Conservation (phyloP, 2,329 filamentous ascomycete genomes). For the Fusarium neocosmosporiellum region DNA sequence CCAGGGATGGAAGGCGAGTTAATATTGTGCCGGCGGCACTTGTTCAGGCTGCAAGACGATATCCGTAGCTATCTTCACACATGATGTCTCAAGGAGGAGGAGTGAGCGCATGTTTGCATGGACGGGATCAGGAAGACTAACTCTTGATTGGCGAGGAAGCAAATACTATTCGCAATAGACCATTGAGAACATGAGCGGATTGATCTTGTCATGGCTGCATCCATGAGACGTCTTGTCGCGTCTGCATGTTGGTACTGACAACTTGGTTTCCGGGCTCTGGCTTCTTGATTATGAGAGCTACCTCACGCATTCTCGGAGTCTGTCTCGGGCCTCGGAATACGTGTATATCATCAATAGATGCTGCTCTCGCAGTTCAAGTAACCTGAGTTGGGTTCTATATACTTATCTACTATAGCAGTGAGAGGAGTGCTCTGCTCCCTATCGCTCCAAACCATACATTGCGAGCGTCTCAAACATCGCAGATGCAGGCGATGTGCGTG, state of each 20-base stretch:
- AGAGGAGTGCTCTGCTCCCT: neutral
- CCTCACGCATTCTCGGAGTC: too few species aligned
- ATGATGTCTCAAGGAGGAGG: neutral
- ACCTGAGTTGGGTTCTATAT: neutral
- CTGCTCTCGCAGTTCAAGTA: neutral
- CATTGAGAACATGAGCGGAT: neutral
- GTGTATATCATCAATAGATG: neutral
- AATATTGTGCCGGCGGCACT: neutral
- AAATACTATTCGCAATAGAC: neutral
- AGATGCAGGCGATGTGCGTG: neutral
- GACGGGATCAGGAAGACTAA: neutral
- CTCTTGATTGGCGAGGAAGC: neutral
- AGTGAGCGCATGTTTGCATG: neutral
- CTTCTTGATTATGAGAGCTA: neutral
- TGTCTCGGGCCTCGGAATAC: neutral
- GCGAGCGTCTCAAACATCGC: neutral
- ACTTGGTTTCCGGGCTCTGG: neutral
- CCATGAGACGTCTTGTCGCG: neutral
- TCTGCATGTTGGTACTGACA: neutral
- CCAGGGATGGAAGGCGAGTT: neutral
- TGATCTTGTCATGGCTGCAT: neutral
- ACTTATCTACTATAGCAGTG: neutral
- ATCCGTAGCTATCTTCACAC: neutral
- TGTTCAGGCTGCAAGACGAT: conserved; percentile 2
- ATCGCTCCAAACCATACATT: neutral